These are phyloP conservation scores for Epithemia pelagica DNA, from an alignment of 108 stramenopile genomes.

Conservation along the genomic window DNA sequence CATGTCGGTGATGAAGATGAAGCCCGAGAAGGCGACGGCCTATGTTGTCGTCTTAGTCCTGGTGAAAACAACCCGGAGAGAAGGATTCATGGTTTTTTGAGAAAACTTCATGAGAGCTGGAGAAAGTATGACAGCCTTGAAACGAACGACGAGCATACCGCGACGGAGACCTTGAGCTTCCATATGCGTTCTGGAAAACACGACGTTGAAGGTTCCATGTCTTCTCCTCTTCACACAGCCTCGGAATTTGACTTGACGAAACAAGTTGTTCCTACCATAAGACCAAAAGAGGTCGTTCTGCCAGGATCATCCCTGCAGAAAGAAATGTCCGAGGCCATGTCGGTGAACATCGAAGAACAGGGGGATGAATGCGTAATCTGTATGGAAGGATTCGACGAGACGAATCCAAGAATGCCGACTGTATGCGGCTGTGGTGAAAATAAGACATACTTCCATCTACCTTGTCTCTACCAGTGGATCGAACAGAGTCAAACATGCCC, in stretches of 20 bases:
- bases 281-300: slow-evolving; percentile 24
- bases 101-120: not conserved
- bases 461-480: slow-evolving; percentile 44
- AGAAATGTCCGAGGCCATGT: slow-evolving; percentile 27
- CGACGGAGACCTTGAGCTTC: not conserved
- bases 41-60: not conserved
- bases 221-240: slow-evolving; percentile 23
- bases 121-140: not conserved
- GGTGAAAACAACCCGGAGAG: not conserved
- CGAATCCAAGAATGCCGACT: slow-evolving; percentile 41
- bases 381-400: slow-evolving; percentile 28
- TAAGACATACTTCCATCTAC: slow-evolving; percentile 42
- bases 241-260: slow-evolving; percentile 13
- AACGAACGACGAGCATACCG: too few relatives aligned
- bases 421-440: slow-evolving; percentile 40
- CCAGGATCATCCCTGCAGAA: slow-evolving; percentile 33
- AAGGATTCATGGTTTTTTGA: not conserved
- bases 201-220: not conserved
- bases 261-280: slow-evolving; percentile 16
- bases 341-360: slow-evolving; percentile 5
- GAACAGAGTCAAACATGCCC: slow-evolving; percentile 31
- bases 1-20: not conserved
- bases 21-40: not conserved
- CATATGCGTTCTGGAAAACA: not conserved
- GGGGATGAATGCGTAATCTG: slow-evolving; percentile 48